Evolutionary conservation across 1,284 basidiomycete genomes (phyloP).

Genomic region (Mycosarcoma mackinlayi): DNA sequence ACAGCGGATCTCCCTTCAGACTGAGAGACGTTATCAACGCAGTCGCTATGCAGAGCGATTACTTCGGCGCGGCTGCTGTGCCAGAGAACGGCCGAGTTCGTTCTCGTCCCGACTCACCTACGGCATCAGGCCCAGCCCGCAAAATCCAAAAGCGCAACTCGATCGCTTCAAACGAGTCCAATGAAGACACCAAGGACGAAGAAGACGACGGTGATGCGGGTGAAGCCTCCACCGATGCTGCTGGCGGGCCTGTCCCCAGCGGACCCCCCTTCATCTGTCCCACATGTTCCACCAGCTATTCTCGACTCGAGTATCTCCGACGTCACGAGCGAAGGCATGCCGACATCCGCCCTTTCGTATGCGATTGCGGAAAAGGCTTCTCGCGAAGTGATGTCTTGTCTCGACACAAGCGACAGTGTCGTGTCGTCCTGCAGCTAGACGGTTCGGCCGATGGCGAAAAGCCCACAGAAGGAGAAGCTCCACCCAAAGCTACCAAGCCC

Average conservation of each 20-base stretch:
- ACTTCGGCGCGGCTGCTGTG: slow-evolving; percentile 44
- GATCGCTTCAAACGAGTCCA: slow-evolving; percentile 27
- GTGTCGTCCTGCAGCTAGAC: slow-evolving; percentile 52
- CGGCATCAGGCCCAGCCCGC: slow-evolving; percentile 30
- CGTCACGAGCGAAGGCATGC: slow-evolving; percentile 66
- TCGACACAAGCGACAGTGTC: slow-evolving; percentile 66
- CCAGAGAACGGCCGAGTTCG: slow-evolving; percentile 33
- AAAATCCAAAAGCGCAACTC: slow-evolving; percentile 45
- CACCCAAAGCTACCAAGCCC: slow-evolving; percentile 43
- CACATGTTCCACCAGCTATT: slow-evolving; percentile 66
- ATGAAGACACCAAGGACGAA: slow-evolving; percentile 23
- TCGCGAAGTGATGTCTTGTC: slow-evolving; percentile 66
- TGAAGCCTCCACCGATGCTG: slow-evolving; percentile 20
- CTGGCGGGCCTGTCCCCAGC: slow-evolving; percentile 35
- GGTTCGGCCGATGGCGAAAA: slow-evolving; percentile 43
- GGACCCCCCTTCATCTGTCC: slow-evolving; percentile 66
- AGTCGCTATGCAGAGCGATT: slow-evolving; percentile 39
- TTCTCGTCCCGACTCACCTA: slow-evolving; percentile 36
- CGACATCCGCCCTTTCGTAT: slow-evolving; percentile 66
- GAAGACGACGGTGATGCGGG: slow-evolving; percentile 16
- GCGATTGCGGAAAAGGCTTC: slow-evolving; percentile 67
- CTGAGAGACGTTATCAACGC: not conserved
- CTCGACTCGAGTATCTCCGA: slow-evolving; percentile 65
- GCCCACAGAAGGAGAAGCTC: slow-evolving; percentile 33
- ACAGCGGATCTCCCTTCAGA: not conserved